Evolutionary conservation across 257 asterid genomes (phyloP), one percentile per base, ranked within the genome.

Genomic region (Gardenia jasminoides): DNA sequence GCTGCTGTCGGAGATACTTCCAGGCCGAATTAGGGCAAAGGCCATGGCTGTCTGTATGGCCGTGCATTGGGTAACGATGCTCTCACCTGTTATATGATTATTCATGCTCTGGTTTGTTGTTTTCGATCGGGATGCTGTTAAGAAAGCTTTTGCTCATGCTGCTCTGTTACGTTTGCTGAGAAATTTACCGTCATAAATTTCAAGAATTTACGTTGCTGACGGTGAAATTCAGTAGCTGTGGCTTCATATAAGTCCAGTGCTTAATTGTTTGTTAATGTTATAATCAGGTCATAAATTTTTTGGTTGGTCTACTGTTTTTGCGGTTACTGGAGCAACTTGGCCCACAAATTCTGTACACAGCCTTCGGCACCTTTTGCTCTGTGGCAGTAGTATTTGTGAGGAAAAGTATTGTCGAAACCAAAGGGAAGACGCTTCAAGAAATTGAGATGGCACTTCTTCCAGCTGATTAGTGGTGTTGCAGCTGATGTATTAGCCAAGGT

Each of bases 21-120:
- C 98, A 6, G 85, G 92, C 84, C 87, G 97, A 70, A 94, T 94
- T 76, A 90, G 97, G 82, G 97, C 96, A 30, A 92, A 88, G 85
- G 98, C 98, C 72, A 94, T 92, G 97, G 98, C 98, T 77, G 48
- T 91, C 78, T 91, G 98, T 92, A 90, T 91, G 97, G 87, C 94
- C 78, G 93, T 92, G 58, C 97, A 94, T 87, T 94, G 97, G 97
- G 98, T 94, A 92, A 24, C 64, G 28, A n/a, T 19, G 81, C 78
- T 83, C 47, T 76, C 65, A 62, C 65, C 58, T 76, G 46, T 75
- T 77, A 54, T 10, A 59, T n/a, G 10, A 50, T 44, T 31, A 8
- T 76, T 26, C 41, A 36, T 36, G 41, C 41, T 36, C 41, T 36
- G 41, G 4, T 36, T 36, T 36, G 41, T 46, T 33, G 36, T 15